Conservation (phyloP, 805 yeast species). For the Wickerhamomyces tratensis region DNA sequence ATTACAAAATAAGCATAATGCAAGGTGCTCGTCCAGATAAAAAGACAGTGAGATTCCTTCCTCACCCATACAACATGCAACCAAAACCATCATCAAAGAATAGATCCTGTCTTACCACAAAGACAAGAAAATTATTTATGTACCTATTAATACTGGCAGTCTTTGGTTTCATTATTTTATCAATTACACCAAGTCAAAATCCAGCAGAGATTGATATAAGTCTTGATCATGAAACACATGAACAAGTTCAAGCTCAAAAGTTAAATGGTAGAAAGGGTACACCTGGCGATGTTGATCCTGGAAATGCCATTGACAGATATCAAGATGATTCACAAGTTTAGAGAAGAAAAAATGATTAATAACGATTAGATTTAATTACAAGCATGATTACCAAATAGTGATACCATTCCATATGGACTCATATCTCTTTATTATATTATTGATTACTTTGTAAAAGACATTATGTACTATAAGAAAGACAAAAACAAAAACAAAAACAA, state of each 20-base stretch:
- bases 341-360: too few relatives aligned
- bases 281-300: neutral
- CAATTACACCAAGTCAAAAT: conserved; percentile 15
- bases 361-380: too few relatives aligned
- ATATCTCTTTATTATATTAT: too few relatives aligned
- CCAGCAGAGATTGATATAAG: conserved; percentile 18
- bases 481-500: neutral
- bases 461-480: too few relatives aligned
- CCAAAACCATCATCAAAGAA: conserved; percentile 12
- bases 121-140: conserved; percentile 33
- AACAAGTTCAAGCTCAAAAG: too few relatives aligned
- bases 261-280: neutral
- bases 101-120: conserved; percentile 29
- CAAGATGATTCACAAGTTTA: neutral
- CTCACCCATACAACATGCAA: conserved; percentile 31
- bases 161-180: conserved; percentile 23
- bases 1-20: conserved; percentile 8
- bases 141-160: conserved; percentile 25
- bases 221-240: conserved; percentile 3
- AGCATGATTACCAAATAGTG: too few relatives aligned
- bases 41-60: conserved; percentile 24
- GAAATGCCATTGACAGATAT: conserved; percentile 8
- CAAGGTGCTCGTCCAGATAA: conserved; percentile 22
- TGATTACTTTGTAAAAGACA: too few relatives aligned
- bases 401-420: too few relatives aligned